These are phyloP conservation scores for Fusarium pilosicola DNA, from an alignment of 2,329 filamentous ascomycete genomes.

Conservation along the genomic window DNA sequence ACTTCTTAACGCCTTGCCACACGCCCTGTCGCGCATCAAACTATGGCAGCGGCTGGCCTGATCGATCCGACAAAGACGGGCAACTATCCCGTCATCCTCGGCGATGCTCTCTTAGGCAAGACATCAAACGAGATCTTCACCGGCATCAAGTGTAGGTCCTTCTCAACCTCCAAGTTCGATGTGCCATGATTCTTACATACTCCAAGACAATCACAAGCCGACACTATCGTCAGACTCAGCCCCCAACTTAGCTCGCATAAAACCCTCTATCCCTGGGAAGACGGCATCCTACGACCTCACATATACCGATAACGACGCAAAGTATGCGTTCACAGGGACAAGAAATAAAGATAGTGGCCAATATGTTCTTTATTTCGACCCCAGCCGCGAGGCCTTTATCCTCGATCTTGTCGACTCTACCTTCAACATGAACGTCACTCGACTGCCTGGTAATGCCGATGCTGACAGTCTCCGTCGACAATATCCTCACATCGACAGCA, in stretches of 20 bases:
- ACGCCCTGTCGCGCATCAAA: conserved; percentile 14
- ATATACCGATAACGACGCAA: conserved; percentile 64
- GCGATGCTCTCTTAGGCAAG: conserved; percentile 68
- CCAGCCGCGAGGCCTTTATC: conserved; percentile 77
- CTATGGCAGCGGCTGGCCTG: conserved; percentile 48
- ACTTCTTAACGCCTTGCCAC: not conserved
- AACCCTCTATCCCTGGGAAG: conserved; percentile 59
- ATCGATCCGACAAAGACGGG: conserved; percentile 70
- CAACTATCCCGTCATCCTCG: conserved; percentile 72
- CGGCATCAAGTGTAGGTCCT: conserved; percentile 66
- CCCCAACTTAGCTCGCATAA: conserved; percentile 61
- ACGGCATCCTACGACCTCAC: conserved; percentile 66
- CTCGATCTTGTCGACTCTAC: conserved; percentile 84
- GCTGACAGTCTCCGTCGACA: conserved; percentile 70
- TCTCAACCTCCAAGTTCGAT: not conserved
- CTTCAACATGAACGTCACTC: conserved; percentile 86
- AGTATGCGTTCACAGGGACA: conserved; percentile 70
- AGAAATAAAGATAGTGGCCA: conserved; percentile 66
- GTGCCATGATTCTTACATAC: not conserved
- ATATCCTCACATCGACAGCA: conserved; percentile 70
- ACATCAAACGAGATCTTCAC: conserved; percentile 68
- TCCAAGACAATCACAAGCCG: conserved; percentile 71
- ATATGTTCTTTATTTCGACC: conserved; percentile 80
- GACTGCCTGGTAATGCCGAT: conserved; percentile 72
- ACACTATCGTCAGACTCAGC: conserved; percentile 59